Conservation (phyloP, 2,329 filamentous ascomycete species). For the Diaporthe capsici region DNA sequence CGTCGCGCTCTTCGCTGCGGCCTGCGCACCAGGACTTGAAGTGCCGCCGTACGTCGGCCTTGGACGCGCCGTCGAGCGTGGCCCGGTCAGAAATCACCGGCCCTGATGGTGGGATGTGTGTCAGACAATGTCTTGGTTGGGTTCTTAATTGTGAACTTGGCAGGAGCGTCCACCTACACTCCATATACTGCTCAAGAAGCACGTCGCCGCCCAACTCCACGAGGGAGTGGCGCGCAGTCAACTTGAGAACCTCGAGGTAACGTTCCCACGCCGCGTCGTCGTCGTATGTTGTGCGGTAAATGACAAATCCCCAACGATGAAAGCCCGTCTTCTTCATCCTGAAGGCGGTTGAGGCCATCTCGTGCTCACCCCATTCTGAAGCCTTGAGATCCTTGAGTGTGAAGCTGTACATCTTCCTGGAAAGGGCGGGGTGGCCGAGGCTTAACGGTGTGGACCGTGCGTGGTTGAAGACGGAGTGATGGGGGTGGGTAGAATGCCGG, state of each 20-base stretch:
- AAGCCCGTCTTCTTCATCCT: background rate
- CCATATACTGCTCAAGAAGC: slow-evolving; percentile 10
- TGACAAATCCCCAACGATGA: background rate
- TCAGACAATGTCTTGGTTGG: background rate
- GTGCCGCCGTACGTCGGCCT: background rate
- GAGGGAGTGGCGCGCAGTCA: background rate
- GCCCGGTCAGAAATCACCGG: background rate
- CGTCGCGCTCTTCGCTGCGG: slow-evolving; percentile 10
- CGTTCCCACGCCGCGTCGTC: slow-evolving; percentile 3
- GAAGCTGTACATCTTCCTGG: slow-evolving; percentile 4
- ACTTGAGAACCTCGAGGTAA: background rate
- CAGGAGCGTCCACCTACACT: background rate
- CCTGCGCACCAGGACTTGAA: slow-evolving; percentile 5
- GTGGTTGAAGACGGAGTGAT: background rate
- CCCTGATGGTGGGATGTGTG: background rate
- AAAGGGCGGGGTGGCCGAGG: background rate
- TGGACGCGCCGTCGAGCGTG: background rate
- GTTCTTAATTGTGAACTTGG: too few relatives aligned
- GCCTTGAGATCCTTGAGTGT: background rate
- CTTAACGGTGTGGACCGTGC: background rate
- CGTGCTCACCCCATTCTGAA: background rate
- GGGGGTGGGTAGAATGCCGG: background rate
- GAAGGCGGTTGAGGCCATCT: background rate
- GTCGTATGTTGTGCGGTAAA: slow-evolving; percentile 6
- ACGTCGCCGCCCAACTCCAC: background rate